A percentile compares a stretch with the other conserved stretches of the same genome.
Conservation (phyloP, 352 stramenopile species). For the Phytophthora podocarpi region DNA sequence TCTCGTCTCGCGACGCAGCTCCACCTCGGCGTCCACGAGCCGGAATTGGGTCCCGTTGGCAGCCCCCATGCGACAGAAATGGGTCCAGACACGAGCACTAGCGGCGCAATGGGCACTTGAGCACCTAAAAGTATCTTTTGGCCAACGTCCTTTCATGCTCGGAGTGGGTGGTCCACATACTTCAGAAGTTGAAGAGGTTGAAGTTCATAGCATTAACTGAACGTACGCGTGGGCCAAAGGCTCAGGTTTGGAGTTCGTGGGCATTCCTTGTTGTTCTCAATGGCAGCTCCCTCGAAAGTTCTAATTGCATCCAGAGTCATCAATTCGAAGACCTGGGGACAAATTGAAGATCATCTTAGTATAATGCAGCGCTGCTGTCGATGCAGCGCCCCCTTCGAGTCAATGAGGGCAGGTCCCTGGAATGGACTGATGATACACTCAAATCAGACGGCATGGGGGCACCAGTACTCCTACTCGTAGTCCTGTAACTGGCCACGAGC, state of each 20-base stretch:
- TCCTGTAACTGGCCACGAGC: too few relatives aligned
- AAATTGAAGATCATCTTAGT: too few relatives aligned
- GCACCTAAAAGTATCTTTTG: conserved; percentile 21
- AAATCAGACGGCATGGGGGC: conserved; percentile 4
- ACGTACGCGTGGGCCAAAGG: not conserved
- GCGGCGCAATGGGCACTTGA: not conserved
- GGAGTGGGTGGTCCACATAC: not conserved
- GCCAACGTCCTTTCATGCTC: conserved; percentile 12
- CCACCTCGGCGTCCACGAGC: conserved; percentile 61
- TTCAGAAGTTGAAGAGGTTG: not conserved
- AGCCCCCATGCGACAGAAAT: conserved; percentile 71
- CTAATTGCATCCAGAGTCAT: too few relatives aligned
- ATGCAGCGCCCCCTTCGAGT: too few relatives aligned
- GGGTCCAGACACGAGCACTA: too few relatives aligned
- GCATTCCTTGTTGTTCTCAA: not conserved
- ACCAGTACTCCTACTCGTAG: too few relatives aligned
- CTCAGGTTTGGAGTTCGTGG: not conserved
- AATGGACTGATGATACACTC: conserved; percentile 4
- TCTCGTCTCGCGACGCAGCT: conserved; percentile 74
- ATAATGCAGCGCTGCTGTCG: too few relatives aligned
- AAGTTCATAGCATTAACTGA: not conserved
- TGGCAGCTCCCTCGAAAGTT: too few relatives aligned
- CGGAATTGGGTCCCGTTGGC: conserved; percentile 55
- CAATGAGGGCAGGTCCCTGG: too few relatives aligned
- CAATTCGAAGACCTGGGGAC: too few relatives aligned